Evolutionary conservation across 2,329 filamentous ascomycete genomes (phyloP), one percentile per base, ranked within the genome.

Genomic region (Ophiobolus disseminans): DNA sequence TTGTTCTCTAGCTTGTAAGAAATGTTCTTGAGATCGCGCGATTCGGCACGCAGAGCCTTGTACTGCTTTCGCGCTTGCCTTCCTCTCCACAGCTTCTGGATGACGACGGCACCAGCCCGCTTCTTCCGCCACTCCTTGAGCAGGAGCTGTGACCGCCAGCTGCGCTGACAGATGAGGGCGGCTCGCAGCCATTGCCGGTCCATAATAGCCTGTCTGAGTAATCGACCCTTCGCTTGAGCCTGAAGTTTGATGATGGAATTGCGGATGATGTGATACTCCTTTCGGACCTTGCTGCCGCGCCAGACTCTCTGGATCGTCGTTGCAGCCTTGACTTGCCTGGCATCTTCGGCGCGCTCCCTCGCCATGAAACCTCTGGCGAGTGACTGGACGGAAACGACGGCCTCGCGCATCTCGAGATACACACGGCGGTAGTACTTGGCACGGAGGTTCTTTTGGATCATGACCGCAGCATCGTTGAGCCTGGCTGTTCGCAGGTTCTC

Each of bases 1-100:
- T 99, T 99, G 83, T 99, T 97, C 75, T 99, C 94, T 65, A 99
- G 80, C 80, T 96, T 97, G 82, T 99, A 99, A 2, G 94, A 97
- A 63, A 99, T 99, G 76, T 97, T 93, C 82, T 97, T 97, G 73
- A 99, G 84, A 79, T 99, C 95, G 69, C 94, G 89, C 58, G 94
- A 94, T 76, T 99, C 94, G 75, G 97, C 92, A 61, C 94, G 90
- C 53, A 96, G 78, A 63, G 80, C 86, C 84, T 96, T 97, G 82
- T 99, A 99, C 39, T 85, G 86, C 60, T 82, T 85, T 59, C 94
- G 86, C 45, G 94, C 93, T 56, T 76, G 70, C 74, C 85, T 92
- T 71, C 92, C 93, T 72, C 94, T 87, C 91, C 91, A 97, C 70
- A 97, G 75, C 74, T 87, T 96, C 76, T 99, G 94, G 35, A 97